Evolutionary conservation across 2,329 filamentous ascomycete species (phyloP), one percentile per base, ranked within the genome.

Genomic region (Zasmidium angulare): DNA sequence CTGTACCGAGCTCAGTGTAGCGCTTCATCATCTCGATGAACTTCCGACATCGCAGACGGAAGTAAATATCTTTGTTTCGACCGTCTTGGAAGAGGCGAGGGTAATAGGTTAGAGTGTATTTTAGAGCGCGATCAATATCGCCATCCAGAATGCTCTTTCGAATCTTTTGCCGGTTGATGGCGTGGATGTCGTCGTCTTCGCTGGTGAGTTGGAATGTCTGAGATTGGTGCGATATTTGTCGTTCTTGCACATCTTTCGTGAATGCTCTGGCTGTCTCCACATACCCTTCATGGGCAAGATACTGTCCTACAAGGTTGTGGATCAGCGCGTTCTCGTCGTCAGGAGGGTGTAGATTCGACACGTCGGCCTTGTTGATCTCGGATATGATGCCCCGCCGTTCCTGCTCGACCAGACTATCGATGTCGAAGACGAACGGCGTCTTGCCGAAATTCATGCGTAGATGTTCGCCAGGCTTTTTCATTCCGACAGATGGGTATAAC

Each of bases 11-110:
- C 66, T 93, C 89, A 1, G 88, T 86, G 36, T 87, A 87, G 59
- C 83, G 84, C 46, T 89, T 85, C 68, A 96, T 91, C 88, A 99
- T 93, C 75, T 99, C 95, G 61, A 98, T 88, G 73, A 98, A 97
- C 72, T 95, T 96, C 61, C 92, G 87, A 72, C 93, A 97, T 66
- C 89, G 86, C 51, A 99, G 80, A 59, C 88, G 89, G 76, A 99
- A 98, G 72, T 93, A 87, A 17, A 97, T 91, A 55, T 91, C 86
- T 56, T 90, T 86, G 69, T 96, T 91, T 46, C 67, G 53, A 24
- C 69, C 69, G 21, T 90, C 84, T 50, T 85, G 82, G 19, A 99
- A 82, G 1, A 98, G 91, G 22, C 84, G 82, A 3, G 91, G 89
- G 68, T 97, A 99, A 70, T 87, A 90, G 12, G 82, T 80, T 52